Evolutionary conservation across 192 early-diverging fungal genomes (phyloP).

Genomic region (Geranomyces variabilis): DNA sequence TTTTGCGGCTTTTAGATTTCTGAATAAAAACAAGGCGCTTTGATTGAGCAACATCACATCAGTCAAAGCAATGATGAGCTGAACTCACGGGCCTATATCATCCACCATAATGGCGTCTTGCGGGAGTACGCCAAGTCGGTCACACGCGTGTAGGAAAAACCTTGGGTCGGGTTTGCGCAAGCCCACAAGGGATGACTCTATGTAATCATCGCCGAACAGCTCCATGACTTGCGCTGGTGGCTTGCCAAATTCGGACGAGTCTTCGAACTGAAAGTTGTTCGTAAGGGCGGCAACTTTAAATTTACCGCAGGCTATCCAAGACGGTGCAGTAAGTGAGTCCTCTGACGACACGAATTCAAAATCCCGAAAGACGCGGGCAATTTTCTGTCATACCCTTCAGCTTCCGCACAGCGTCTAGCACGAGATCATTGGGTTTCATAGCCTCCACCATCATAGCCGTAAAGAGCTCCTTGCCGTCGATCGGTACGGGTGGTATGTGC

Average conservation of each 20-base stretch:
- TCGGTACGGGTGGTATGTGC: neutral
- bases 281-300: conserved; percentile 80
- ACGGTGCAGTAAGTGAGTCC: neutral
- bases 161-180: conserved; percentile 82
- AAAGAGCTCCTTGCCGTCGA: conserved; percentile 68
- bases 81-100: conserved; percentile 72
- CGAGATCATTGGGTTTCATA: conserved; percentile 41
- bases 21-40: conserved; percentile 5
- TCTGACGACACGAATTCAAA: too few relatives aligned
- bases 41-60: neutral
- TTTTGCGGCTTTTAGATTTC: conserved; percentile 71
- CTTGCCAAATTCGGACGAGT: conserved; percentile 2
- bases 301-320: conserved; percentile 39
- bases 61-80: neutral
- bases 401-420: conserved; percentile 56
- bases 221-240: conserved; percentile 37
- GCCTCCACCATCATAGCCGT: conserved; percentile 66
- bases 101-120: conserved; percentile 77
- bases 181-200: conserved; percentile 76
- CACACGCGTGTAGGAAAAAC: conserved; percentile 74
- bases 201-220: conserved; percentile 69
- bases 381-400: conserved; percentile 39
- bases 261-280: conserved; percentile 69
- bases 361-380: neutral
- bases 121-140: conserved; percentile 68